Conservation (phyloP, 2,329 filamentous ascomycete species). For the Trichoderma breve region DNA sequence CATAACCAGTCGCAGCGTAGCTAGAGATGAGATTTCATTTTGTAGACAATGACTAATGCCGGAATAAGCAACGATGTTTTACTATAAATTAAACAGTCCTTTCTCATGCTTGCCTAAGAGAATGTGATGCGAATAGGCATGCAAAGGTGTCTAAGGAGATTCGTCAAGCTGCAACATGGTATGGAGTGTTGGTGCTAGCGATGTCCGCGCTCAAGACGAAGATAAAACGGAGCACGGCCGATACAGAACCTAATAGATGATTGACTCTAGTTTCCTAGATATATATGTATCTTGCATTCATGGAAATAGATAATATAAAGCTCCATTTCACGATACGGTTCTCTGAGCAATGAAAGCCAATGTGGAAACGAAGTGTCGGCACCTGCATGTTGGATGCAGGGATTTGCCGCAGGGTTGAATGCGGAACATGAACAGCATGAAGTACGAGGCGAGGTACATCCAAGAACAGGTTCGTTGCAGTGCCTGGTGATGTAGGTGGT, state of each 20-base stretch:
- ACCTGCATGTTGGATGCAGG: not conserved
- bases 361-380: not conserved
- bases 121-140: not conserved
- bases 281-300: not conserved
- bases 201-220: not conserved
- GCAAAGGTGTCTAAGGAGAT: not conserved
- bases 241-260: not conserved
- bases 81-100: not conserved
- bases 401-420: not conserved
- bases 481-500: slow-evolving; percentile 15
- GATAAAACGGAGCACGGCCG: not conserved
- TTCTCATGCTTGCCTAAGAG: not conserved
- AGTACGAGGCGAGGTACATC: not conserved
- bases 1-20: not conserved
- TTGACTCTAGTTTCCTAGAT: not conserved
- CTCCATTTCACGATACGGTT: not conserved
- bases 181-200: not conserved
- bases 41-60: not conserved
- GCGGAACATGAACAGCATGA: not conserved
- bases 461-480: not conserved
- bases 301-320: not conserved
- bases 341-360: not conserved
- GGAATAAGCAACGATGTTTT: not conserved
- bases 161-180: not conserved
- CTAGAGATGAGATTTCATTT: not conserved